A percentile compares a stretch with the other conserved stretches of the same genome.
Evolutionary conservation across 306 rosid species (phyloP).

Genomic region (Pueraria montana): DNA sequence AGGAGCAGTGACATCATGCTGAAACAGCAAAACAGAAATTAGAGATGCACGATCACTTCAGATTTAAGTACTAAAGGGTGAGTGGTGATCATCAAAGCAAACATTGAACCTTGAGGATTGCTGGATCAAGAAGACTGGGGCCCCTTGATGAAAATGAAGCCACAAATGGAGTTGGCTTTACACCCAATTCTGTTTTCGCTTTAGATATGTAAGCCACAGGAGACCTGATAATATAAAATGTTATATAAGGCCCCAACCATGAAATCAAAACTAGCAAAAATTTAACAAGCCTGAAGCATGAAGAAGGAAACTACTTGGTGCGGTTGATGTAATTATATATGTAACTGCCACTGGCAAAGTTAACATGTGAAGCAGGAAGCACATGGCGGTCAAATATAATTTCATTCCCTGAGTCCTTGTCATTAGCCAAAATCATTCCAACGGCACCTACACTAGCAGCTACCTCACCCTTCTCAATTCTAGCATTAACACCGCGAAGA

Average conservation of each 20-base stretch:
- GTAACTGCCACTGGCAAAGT: conserved; percentile 48
- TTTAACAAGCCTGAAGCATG: background rate
- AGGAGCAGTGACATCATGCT: no score
- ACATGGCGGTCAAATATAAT: conserved; percentile 55
- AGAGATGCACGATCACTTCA: background rate
- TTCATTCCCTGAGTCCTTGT: background rate
- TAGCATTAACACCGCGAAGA: conserved; percentile 45
- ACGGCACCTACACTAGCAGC: conserved; percentile 64
- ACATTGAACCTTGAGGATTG: conserved; percentile 69
- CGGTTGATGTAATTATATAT: conserved; percentile 57
- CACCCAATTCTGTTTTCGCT: conserved; percentile 50
- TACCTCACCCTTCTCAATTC: conserved; percentile 50
- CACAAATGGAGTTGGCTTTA: conserved; percentile 62
- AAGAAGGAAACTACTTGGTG: conserved; percentile 52
- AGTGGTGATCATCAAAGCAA: background rate
- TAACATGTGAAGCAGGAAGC: conserved; percentile 65
- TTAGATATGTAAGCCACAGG: conserved; percentile 63
- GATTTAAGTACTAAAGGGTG: background rate
- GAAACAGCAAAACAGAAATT: background rate
- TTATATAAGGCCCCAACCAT: no score
- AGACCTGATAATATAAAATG: conserved; percentile 43
- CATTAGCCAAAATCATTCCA: conserved; percentile 75
- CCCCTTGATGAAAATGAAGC: conserved; percentile 85
- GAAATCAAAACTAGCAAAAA: no score
- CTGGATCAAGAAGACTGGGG: conserved; percentile 56